These are phyloP conservation scores for Panicum hallii DNA, from an alignment of 202 grass and related monocot genomes.

Conservation along the genomic window DNA sequence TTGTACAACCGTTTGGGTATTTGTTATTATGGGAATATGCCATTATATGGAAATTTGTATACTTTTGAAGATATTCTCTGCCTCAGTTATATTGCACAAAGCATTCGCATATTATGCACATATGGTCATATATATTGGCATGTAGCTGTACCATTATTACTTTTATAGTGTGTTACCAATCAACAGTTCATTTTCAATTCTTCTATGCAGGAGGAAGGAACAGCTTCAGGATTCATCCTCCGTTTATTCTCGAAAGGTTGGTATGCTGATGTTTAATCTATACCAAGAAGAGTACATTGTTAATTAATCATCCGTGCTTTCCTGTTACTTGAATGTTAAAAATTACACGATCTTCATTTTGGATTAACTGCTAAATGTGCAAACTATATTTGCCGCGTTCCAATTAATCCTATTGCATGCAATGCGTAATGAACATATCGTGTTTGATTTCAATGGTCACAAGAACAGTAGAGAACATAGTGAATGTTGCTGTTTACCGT, in stretches of 20 bases:
- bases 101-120: constrained; percentile 17
- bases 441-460: background rate
- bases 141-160: background rate
- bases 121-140: background rate
- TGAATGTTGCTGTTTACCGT: background rate
- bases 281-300: background rate
- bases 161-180: constrained; percentile 5
- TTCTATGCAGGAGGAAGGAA: constrained; percentile 47
- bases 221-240: constrained; percentile 10
- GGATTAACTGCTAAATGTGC: background rate
- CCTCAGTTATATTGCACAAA: background rate
- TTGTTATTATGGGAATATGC: constrained; percentile 4
- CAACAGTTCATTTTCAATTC: background rate
- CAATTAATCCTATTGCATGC: constrained; percentile 15
- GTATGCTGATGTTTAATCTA: constrained; percentile 29
- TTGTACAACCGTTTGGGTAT: background rate
- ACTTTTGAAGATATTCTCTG: background rate
- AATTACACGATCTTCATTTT: background rate
- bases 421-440: background rate
- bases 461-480: background rate
- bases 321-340: background rate
- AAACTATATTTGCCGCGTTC: background rate
- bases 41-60: constrained; percentile 4
- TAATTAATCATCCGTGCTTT: constrained; percentile 3
- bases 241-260: constrained; percentile 35